Evolutionary conservation across 768 basidiomycete genomes (phyloP).

Genomic region (Russula dissimulans): DNA sequence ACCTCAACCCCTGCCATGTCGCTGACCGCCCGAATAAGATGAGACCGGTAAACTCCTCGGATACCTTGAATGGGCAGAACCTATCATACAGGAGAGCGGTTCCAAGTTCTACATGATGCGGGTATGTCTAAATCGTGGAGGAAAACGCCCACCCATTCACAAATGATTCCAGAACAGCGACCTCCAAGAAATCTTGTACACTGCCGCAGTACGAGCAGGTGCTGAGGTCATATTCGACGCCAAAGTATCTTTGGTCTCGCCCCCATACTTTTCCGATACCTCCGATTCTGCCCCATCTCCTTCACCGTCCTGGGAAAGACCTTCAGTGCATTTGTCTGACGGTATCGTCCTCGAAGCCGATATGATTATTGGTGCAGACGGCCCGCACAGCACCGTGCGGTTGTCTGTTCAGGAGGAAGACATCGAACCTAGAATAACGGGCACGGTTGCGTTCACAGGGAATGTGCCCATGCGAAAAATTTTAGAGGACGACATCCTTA

Average conservation of each 20-base stretch:
- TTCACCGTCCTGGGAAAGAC: not conserved
- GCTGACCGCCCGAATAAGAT: not conserved
- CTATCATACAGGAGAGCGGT: constrained; percentile 4
- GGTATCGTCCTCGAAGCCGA: constrained; percentile 17
- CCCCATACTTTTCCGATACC: not conserved
- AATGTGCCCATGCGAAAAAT: not conserved
- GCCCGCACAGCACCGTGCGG: constrained; percentile 15
- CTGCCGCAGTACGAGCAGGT: constrained; percentile 7
- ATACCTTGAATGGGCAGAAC: constrained; percentile 8
- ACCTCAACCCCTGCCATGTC: not conserved
- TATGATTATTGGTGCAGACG: constrained; percentile 20
- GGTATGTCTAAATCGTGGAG: not conserved
- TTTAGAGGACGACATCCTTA: constrained; percentile 11
- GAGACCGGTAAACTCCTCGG: constrained; percentile 7
- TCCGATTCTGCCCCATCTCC: not conserved
- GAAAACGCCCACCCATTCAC: not conserved
- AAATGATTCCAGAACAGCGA: constrained; percentile 10
- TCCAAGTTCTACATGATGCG: constrained; percentile 9
- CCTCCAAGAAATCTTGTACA: constrained; percentile 13
- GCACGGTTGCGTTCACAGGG: constrained; percentile 8
- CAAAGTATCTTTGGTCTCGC: constrained; percentile 1
- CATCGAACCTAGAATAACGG: constrained; percentile 1
- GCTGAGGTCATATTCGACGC: constrained; percentile 12
- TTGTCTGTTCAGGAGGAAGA: not conserved
- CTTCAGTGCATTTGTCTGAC: constrained; percentile 15